Evolutionary conservation across 345 rosid genomes (phyloP).

Genomic region (Hypericum androsaemum): DNA sequence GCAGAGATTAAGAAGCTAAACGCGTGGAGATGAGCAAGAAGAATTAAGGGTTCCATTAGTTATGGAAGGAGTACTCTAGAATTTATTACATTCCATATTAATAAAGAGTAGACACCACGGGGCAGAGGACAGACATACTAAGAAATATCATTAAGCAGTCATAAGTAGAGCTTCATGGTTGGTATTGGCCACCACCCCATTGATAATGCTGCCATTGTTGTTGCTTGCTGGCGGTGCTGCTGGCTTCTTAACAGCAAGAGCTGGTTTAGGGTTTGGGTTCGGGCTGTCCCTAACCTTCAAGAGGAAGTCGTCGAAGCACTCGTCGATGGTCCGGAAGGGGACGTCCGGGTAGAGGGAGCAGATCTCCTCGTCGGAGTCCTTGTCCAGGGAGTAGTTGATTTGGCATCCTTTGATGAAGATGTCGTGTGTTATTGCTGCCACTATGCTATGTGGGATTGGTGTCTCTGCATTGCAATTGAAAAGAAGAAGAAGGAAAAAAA

Average conservation of each 20-base stretch:
- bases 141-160: background rate
- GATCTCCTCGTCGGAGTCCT: slow-evolving; percentile 16
- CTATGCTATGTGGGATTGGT: slow-evolving; percentile 27
- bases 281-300: background rate
- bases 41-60: too few species aligned
- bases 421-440: slow-evolving; percentile 25
- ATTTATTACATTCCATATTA: too few species aligned
- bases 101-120: too few species aligned
- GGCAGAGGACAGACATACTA: too few species aligned
- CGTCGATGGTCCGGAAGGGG: slow-evolving; percentile 8
- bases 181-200: background rate
- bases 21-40: too few species aligned
- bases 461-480: slow-evolving; percentile 15
- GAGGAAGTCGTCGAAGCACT: slow-evolving; percentile 23
- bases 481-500: background rate
- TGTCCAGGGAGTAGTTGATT: slow-evolving; percentile 18
- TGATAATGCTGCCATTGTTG: background rate
- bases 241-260: too few species aligned
- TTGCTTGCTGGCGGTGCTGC: background rate
- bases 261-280: background rate
- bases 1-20: too few species aligned
- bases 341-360: slow-evolving; percentile 19
- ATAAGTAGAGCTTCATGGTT: slow-evolving; percentile 7
- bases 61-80: too few species aligned
- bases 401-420: slow-evolving; percentile 31